Evolutionary conservation across 352 stramenopile species (phyloP).

Genomic region (Plasmopara muralis): DNA sequence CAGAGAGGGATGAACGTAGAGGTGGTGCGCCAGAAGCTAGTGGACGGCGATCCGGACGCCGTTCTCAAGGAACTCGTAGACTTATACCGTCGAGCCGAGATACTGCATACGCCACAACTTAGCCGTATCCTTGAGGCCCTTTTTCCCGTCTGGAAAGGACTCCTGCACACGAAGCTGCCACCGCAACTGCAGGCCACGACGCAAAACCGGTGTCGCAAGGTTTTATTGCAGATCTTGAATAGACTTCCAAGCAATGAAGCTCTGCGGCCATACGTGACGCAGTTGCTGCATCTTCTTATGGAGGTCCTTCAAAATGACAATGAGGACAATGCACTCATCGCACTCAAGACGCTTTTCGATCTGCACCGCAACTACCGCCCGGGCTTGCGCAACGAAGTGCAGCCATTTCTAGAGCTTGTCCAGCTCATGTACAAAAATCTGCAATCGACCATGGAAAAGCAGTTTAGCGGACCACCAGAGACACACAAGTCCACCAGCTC

Average conservation of each 20-base stretch:
- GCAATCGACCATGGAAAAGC: constrained; percentile 74
- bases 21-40: constrained; percentile 77
- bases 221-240: constrained; percentile 93
- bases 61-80: constrained; percentile 83
- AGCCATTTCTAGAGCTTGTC: constrained; percentile 82
- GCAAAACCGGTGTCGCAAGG: constrained; percentile 86
- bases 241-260: constrained; percentile 92
- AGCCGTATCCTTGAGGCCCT: constrained; percentile 86
- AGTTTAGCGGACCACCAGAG: constrained; percentile 61
- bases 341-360: constrained; percentile 95
- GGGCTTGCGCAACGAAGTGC: constrained; percentile 86
- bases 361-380: constrained; percentile 95
- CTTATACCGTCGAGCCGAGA: constrained; percentile 80
- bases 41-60: constrained; percentile 62
- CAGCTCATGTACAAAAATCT: constrained; percentile 89
- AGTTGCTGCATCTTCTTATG: constrained; percentile 90
- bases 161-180: constrained; percentile 71
- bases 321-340: constrained; percentile 95
- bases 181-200: constrained; percentile 72
- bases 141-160: constrained; percentile 84
- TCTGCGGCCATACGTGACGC: constrained; percentile 89
- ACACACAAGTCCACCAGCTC: constrained; percentile 20
- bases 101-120: constrained; percentile 88
- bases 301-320: constrained; percentile 93
- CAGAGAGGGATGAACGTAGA: constrained; percentile 73